Evolutionary conservation across 163 green algal species (phyloP), one percentile per base, ranked within the genome.

Genomic region (Smithsoniella earleae): DNA sequence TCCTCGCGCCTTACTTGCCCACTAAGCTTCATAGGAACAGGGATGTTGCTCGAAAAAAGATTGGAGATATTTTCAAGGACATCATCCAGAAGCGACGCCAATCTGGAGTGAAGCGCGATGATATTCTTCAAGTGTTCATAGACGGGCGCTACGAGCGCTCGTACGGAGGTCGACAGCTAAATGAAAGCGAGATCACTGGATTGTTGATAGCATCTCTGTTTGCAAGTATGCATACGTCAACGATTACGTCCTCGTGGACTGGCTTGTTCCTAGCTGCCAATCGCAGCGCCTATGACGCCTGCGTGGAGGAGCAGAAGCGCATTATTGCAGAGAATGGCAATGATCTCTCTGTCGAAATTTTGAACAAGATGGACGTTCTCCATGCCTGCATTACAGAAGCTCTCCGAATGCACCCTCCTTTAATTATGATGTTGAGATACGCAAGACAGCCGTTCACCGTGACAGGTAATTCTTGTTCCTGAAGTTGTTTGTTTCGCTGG

Each of bases 181-280:
- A 80, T 4, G 90, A 96, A 63, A 86, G 93, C 25, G 91, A 99
- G 85, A 95, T 98, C 66, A 88, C 89, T 8, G 94, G 94, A n/a
- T 83, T 99, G 82, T 89, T 99, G 18, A 99, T 98, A 62, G 94
- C 94, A 2, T 84, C 88, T n/a, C 85, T 99, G 34, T 99, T 99
- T 80, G 94, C 91, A 6, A 94, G 94, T 13, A 94, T 98, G 86
- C 94, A 99, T 85, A 99, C 92, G 75, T 93, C 79, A 81, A 77
- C 86, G 65, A 91, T 97, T 79, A 99, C 94, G 46, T 90, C 88
- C 52, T 77, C 89, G 1, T 99, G 94, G 94, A 96, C 93, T 0
- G 90, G 87, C 38, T 80, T 90, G 46, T 88, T 85, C 79, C 90
- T 97, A 83, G 78, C 91, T 16, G 79, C 76, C 31, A 80, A 85